Evolutionary conservation across 148 eudicot genomes (phyloP).

Genomic region (Beta vulgaris): DNA sequence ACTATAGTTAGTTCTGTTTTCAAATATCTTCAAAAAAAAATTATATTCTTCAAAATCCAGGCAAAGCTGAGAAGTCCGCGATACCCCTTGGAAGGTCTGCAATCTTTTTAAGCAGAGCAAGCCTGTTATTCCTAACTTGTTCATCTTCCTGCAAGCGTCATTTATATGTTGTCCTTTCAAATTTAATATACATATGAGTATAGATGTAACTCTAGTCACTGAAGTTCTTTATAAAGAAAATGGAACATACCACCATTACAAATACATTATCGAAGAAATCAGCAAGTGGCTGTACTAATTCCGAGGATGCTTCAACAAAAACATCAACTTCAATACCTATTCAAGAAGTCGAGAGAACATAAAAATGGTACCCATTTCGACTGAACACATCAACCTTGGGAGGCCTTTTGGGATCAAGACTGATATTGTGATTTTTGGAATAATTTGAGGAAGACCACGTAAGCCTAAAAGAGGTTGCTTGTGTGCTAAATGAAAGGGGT

Average conservation of each 20-base stretch:
- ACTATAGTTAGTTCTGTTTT: constrained; percentile 7
- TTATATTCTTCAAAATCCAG: constrained; percentile 58
- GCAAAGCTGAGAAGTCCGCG: constrained; percentile 81
- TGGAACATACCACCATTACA: constrained; percentile 93
- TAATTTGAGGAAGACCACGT: neutral
- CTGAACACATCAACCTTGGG: neutral
- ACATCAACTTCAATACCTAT: constrained; percentile 82
- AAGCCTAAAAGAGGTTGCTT: neutral
- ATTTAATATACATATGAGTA: constrained; percentile 10
- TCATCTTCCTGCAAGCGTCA: constrained; percentile 67
- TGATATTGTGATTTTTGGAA: neutral
- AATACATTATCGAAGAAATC: constrained; percentile 86
- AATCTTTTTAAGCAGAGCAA: constrained; percentile 61
- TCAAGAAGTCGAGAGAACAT: neutral
- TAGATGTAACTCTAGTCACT: neutral
- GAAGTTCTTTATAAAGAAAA: neutral
- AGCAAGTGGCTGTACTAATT: constrained; percentile 76
- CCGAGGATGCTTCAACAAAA: constrained; percentile 62
- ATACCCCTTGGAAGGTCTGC: constrained; percentile 91
- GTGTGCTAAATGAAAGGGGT: too few species aligned
- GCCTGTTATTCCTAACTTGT: constrained; percentile 73
- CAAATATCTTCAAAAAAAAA: neutral
- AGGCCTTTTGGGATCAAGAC: neutral
- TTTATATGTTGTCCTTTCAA: neutral
- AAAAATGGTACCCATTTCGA: neutral